These are phyloP conservation scores for Penstemon newberryi DNA, from an alignment of 257 asterid species.

Conservation along the genomic window DNA sequence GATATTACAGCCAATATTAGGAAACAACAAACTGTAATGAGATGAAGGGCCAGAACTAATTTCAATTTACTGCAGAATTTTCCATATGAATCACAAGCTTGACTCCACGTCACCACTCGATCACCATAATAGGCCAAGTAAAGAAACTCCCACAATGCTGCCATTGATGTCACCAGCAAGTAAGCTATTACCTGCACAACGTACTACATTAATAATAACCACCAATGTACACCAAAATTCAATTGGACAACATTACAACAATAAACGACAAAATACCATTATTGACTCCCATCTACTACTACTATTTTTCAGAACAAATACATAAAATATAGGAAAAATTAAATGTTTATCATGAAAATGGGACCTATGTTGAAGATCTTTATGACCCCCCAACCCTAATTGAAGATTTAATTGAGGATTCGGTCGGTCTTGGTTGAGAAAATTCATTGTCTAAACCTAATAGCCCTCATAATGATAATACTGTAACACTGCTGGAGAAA, in stretches of 20 bases:
- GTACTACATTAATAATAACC: no score
- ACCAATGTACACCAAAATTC: neutral
- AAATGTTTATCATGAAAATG: constrained; percentile 15
- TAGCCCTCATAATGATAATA: constrained; percentile 1
- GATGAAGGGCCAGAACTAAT: constrained; percentile 55
- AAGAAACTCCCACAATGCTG: constrained; percentile 58
- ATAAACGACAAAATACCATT: no score
- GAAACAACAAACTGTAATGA: constrained; percentile 62
- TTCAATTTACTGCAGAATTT: constrained; percentile 67
- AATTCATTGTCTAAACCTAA: constrained; percentile 41
- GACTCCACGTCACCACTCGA: constrained; percentile 75
- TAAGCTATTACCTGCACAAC: constrained; percentile 66
- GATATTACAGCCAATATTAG: constrained; percentile 67
- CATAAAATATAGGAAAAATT: neutral
- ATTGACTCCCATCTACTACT: no score
- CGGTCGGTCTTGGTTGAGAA: constrained; percentile 24
- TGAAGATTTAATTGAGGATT: constrained; percentile 21
- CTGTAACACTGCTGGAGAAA: constrained; percentile 7
- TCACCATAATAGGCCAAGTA: constrained; percentile 78
- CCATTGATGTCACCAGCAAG: constrained; percentile 80
- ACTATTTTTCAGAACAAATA: no score
- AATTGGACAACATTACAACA: neutral
- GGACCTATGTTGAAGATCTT: constrained; percentile 28
- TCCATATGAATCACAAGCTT: constrained; percentile 78
- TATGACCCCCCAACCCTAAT: constrained; percentile 34